Conservation (phyloP, 257 asterid genomes). For the Ophiorrhiza pumila region DNA sequence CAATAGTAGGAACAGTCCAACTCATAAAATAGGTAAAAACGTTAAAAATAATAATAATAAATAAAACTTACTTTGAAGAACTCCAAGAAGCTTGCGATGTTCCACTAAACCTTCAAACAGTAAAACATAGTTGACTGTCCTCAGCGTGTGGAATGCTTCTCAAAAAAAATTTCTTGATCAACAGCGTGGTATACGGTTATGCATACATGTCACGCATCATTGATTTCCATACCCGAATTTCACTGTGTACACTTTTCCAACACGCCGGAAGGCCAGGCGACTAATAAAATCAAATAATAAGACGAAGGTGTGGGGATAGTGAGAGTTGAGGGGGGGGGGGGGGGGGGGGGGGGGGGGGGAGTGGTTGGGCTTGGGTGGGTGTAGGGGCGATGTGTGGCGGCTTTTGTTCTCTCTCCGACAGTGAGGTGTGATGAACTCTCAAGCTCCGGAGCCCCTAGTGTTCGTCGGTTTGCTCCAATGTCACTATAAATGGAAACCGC, state of each 20-base stretch:
- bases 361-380: slow-evolving; percentile 2
- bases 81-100: slow-evolving; percentile 8
- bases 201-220: neutral
- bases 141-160: neutral
- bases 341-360: neutral
- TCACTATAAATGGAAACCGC: slow-evolving; percentile 19
- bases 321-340: neutral
- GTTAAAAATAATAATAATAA: neutral
- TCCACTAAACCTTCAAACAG: slow-evolving; percentile 5
- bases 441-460: slow-evolving; percentile 44
- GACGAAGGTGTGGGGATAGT: neutral
- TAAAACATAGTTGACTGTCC: neutral
- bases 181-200: slow-evolving; percentile 1
- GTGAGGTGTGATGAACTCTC: slow-evolving; percentile 27
- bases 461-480: slow-evolving; percentile 32
- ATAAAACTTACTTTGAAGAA: neutral
- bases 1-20: neutral
- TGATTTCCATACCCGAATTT: neutral
- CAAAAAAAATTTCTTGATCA: neutral
- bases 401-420: slow-evolving; percentile 25
- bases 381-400: slow-evolving; percentile 20
- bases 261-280: neutral
- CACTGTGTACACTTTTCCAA: neutral
- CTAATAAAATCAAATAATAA: no score
- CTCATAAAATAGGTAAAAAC: no score